Evolutionary conservation across 495 filamentous ascomycete genomes (phyloP), one percentile per base, ranked within the genome.

Genomic region (Podospora fimiseda): DNA sequence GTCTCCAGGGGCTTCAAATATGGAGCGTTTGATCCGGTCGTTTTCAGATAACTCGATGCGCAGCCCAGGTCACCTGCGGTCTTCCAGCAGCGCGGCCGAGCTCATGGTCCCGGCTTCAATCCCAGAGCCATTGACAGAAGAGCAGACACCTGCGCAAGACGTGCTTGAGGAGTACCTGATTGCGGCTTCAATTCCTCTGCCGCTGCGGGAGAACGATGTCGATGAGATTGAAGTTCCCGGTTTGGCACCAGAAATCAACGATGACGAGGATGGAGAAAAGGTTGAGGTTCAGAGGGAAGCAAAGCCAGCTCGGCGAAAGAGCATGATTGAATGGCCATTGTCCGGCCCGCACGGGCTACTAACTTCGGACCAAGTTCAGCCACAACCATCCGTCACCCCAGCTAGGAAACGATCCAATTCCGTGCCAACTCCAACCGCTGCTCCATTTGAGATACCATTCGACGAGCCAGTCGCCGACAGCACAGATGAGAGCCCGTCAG

Each of bases 141-240:
- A 16, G 20, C 15, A 21, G 19, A 27, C 40, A 11, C 20, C 37
- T 3, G 9, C 27, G 18, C 19, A 50, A 47, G 48, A 49, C 20
- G 22, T 44, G 16, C 21, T 60, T 46, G 56, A 59, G 37, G 64
- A 61, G 27, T 48, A 54, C 43, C 55, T 74, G 11, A 74, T 76
- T 53, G 77, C 81, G 6, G 70, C 74, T 1, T 68, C 65, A 9
- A 80, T 86, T 50, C 84, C 82, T 9, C 63, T 93, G 20, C 87
- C 88, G 4, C 70, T 86, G 42, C 70, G 68, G n/a, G 76, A 81
- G 14, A 77, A 86, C 43, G 88, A 91, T 64, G 67, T 89, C 0
- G 75, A 81, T 41, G 86, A 91, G 61, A 90, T 90, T 39, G 83
- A 88, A 55, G 75, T 86, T 41, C 83, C 85, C 6, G 82, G 83